Conservation (phyloP, 371 early-diverging fungal species). For the Mortierella sp. region DNA sequence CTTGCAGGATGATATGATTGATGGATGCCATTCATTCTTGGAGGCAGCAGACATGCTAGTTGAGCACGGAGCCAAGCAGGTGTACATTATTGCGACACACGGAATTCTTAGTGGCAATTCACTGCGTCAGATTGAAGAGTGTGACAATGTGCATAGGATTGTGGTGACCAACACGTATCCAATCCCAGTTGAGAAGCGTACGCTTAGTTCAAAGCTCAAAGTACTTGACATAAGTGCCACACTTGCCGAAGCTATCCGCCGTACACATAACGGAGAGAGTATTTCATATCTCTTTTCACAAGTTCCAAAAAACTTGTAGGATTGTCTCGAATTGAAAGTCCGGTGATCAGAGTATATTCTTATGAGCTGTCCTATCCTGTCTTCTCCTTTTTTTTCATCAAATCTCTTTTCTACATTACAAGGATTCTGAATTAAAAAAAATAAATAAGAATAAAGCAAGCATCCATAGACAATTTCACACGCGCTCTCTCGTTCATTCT, state of each 20-base stretch:
- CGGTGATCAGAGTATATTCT: neutral
- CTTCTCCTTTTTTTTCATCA: no score
- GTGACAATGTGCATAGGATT: conserved; percentile 83
- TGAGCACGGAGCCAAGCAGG: conserved; percentile 87
- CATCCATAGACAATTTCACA: no score
- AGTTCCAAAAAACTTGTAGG: conserved; percentile 3
- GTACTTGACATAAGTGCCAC: conserved; percentile 88
- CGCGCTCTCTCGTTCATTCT: no score
- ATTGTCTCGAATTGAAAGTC: neutral
- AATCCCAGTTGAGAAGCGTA: conserved; percentile 82
- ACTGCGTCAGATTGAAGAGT: conserved; percentile 85
- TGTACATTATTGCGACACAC: conserved; percentile 95
- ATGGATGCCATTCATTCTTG: conserved; percentile 88
- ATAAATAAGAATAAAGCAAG: no score
- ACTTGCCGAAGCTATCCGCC: conserved; percentile 95
- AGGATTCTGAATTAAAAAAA: no score
- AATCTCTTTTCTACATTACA: no score
- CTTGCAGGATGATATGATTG: conserved; percentile 90
- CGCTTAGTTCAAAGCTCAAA: conserved; percentile 75
- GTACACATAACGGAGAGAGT: conserved; percentile 96
- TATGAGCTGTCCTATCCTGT: no score
- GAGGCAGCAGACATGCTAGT: conserved; percentile 92
- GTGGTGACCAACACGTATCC: conserved; percentile 92
- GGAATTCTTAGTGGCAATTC: conserved; percentile 93
- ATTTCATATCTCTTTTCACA: conserved; percentile 57